These are phyloP conservation scores for Fusarium guadeloupense DNA, from an alignment of 2,329 filamentous ascomycete species.

Conservation along the genomic window DNA sequence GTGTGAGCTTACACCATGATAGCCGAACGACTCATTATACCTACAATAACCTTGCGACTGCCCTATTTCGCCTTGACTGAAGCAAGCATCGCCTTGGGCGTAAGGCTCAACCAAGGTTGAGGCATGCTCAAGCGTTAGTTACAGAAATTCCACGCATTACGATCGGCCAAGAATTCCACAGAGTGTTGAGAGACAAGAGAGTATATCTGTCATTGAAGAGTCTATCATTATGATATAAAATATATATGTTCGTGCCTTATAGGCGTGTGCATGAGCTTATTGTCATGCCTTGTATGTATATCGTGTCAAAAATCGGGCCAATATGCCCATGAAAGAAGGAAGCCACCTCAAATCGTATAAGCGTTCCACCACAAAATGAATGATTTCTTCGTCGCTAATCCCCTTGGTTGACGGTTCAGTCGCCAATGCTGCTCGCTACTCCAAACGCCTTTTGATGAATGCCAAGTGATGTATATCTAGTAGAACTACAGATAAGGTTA, in stretches of 20 bases:
- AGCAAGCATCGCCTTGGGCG: too few relatives aligned
- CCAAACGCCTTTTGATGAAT: slow-evolving; percentile 27
- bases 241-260: slow-evolving; percentile 30
- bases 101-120: too few relatives aligned
- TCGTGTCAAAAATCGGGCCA: slow-evolving; percentile 13
- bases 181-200: neutral
- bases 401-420: neutral
- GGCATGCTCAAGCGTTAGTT: too few relatives aligned
- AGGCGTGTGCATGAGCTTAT: slow-evolving; percentile 11
- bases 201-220: neutral
- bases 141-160: too few relatives aligned
- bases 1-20: too few relatives aligned
- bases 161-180: too few relatives aligned
- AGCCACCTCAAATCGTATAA: neutral
- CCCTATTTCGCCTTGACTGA: too few relatives aligned
- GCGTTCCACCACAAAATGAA: neutral
- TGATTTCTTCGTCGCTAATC: neutral
- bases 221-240: slow-evolving; percentile 32
- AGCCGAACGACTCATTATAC: too few relatives aligned
- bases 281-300: slow-evolving; percentile 15
- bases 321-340: slow-evolving; percentile 6
- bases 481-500: slow-evolving; percentile 22
- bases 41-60: too few relatives aligned
- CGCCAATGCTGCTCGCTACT: slow-evolving; percentile 16
- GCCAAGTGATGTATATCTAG: slow-evolving; percentile 7